These are phyloP conservation scores for Coemansia sp. DNA, from an alignment of 192 early-diverging fungal species.

Conservation along the genomic window DNA sequence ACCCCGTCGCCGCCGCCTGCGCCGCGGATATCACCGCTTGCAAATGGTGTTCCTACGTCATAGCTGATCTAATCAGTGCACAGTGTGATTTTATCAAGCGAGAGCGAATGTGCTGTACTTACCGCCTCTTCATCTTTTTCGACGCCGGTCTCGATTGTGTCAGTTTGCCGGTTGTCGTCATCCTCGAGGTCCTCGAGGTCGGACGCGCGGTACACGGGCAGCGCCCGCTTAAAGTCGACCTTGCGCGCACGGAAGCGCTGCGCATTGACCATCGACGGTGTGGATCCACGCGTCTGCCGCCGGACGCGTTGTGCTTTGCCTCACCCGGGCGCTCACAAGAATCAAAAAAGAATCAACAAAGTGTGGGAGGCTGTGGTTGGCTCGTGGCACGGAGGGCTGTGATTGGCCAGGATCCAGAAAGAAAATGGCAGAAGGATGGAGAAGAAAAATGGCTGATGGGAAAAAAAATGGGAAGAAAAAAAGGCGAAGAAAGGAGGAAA, in stretches of 20 bases:
- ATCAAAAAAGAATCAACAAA: conserved; percentile 4
- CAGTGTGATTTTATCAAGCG: not conserved
- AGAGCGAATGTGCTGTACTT: conserved; percentile 2
- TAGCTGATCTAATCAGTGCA: not conserved
- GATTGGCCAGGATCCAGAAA: conserved; percentile 11
- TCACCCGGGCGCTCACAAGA: no score
- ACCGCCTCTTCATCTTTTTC: conserved; percentile 94
- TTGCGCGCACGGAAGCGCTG: conserved; percentile 78
- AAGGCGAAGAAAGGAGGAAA: not conserved
- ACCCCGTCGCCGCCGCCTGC: conserved; percentile 62
- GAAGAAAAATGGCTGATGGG: not conserved
- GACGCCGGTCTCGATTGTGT: conserved; percentile 80
- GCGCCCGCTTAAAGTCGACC: conserved; percentile 80
- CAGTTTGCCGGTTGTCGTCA: conserved; percentile 58
- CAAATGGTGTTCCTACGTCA: conserved; percentile 83
- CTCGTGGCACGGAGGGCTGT: conserved; percentile 9
- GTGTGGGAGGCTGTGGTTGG: conserved; percentile 13
- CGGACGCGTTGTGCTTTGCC: no score
- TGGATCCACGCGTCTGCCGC: no score
- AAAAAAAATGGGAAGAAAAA: conserved; percentile 1
- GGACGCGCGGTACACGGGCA: conserved; percentile 75
- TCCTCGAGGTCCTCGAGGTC: conserved; percentile 87
- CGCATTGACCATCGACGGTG: conserved; percentile 51
- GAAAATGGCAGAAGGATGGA: not conserved
- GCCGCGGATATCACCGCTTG: conserved; percentile 87